Evolutionary conservation across 78 protist genomes (phyloP).

Genomic region (Ministeria vibrans): DNA sequence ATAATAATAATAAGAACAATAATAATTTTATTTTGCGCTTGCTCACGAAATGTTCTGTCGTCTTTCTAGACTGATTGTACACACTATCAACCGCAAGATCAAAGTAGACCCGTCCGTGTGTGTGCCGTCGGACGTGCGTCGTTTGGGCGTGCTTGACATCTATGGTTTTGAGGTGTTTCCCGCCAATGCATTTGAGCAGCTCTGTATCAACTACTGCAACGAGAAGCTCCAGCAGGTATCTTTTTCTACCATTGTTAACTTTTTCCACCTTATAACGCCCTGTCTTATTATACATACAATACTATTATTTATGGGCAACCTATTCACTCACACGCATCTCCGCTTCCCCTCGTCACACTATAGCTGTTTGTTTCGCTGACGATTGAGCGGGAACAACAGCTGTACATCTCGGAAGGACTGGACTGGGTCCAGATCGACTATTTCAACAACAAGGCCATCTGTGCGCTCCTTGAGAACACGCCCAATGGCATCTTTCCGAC

Average conservation of each 20-base stretch:
- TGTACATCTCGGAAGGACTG: constrained; percentile 78
- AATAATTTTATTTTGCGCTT: too few relatives aligned
- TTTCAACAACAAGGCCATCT: constrained; percentile 76
- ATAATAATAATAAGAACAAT: too few relatives aligned
- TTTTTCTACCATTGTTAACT: constrained; percentile 15
- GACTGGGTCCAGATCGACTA: constrained; percentile 35
- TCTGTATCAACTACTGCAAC: constrained; percentile 88
- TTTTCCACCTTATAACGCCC: too few relatives aligned
- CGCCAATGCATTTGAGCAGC: constrained; percentile 60
- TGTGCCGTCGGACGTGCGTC: too few relatives aligned
- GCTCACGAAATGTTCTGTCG: too few relatives aligned
- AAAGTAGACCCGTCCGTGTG: too few relatives aligned
- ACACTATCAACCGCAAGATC: too few relatives aligned
- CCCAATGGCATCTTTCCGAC: constrained; percentile 77
- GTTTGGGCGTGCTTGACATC: constrained; percentile 67
- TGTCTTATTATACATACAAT: too few relatives aligned
- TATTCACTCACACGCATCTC: too few relatives aligned
- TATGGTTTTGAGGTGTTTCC: constrained; percentile 75
- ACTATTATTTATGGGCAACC: too few relatives aligned
- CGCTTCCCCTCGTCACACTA: too few relatives aligned
- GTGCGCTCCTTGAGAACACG: constrained; percentile 61
- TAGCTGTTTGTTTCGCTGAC: constrained; percentile 75
- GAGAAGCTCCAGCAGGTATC: constrained; percentile 62
- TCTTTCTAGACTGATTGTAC: too few relatives aligned
- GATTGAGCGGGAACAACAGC: constrained; percentile 61